Evolutionary conservation across 495 filamentous ascomycete species (phyloP), one percentile per base, ranked within the genome.

Genomic region (Penicillium bovifimosum): DNA sequence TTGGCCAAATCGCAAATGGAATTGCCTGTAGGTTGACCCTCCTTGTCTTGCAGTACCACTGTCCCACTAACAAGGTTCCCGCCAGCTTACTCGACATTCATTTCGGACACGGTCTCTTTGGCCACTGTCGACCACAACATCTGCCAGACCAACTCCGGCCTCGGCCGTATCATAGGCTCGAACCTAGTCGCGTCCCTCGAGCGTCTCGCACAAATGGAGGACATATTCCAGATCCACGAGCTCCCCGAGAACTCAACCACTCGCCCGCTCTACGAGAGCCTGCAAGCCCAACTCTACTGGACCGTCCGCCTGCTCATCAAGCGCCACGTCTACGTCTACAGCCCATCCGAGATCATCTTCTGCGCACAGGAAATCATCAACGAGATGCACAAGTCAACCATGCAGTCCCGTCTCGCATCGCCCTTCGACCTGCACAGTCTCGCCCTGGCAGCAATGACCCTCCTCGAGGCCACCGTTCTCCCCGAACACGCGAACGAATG

Each of bases 351-450:
- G 32, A 74, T 91, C 28, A 68, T 91, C 9, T 79, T 78, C 52
- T 78, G 80, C 14, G 82, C 83, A 28, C 73, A 77, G 53, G 77
- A 83, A 50, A 72, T 86, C 1, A 74, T 81, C 44, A 74, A 80
- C 20, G 75, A 76, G 56, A 75, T 84, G 47, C 72, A 80, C 50
- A 80, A 75, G 36, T 66, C 84, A 2, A 65, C 78, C 11, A 77
- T 75, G 16, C 63, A 67, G 32, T 61, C 55, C 46, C 71, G 74
- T 9, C 62, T 63, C 20, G 41, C 67, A 3, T 72, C 71, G 9
- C 87, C 88, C 0, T 75, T 95, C 44, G 88, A 86, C 44, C 77
- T 90, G 52, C 86, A 93, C 63, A 87, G 86, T 51, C 70, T 80
- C 27, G 76, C 76, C n/a, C 71, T 95, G n/a, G 77, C 80, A 8